Conservation (phyloP, 2,329 filamentous ascomycete genomes). For the Penicillium digitatum region DNA sequence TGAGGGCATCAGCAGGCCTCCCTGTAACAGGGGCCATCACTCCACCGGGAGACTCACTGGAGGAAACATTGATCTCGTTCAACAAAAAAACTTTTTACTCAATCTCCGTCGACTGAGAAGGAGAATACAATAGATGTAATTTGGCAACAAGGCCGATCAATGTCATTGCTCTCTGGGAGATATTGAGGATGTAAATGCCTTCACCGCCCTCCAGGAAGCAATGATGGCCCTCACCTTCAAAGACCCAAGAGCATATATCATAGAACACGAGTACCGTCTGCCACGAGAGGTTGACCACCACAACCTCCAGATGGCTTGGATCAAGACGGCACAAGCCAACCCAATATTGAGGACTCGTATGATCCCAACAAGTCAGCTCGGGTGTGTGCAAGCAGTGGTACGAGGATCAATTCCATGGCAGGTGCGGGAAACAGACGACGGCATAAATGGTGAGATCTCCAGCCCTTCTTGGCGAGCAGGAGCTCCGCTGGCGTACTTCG, state of each 20-base stretch:
- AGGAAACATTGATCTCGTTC: not conserved
- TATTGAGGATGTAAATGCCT: conserved; percentile 12
- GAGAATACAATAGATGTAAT: not conserved
- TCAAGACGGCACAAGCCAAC: conserved; percentile 9
- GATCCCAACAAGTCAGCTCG: conserved; percentile 5
- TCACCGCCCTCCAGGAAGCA: conserved; percentile 14
- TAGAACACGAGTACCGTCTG: conserved; percentile 10
- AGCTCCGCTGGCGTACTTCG: conserved; percentile 5
- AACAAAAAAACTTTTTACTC: not conserved
- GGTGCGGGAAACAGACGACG: not conserved
- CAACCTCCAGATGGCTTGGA: not conserved
- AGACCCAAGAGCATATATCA: conserved; percentile 10
- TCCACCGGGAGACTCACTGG: not conserved
- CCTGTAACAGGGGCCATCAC: not conserved
- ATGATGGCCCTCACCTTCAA: conserved; percentile 13
- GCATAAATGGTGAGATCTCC: not conserved
- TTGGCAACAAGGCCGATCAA: not conserved
- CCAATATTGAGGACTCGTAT: conserved; percentile 15
- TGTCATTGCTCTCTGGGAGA: conserved; percentile 5
- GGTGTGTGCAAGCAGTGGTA: conserved; percentile 12
- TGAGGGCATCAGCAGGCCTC: not conserved
- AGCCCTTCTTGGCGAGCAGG: not conserved
- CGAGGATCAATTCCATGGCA: conserved; percentile 7
- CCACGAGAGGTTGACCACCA: not conserved
- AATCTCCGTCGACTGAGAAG: not conserved